Evolutionary conservation across 2,329 filamentous ascomycete species (phyloP), one percentile per base, ranked within the genome.

Genomic region (Neoascochyta sp.): DNA sequence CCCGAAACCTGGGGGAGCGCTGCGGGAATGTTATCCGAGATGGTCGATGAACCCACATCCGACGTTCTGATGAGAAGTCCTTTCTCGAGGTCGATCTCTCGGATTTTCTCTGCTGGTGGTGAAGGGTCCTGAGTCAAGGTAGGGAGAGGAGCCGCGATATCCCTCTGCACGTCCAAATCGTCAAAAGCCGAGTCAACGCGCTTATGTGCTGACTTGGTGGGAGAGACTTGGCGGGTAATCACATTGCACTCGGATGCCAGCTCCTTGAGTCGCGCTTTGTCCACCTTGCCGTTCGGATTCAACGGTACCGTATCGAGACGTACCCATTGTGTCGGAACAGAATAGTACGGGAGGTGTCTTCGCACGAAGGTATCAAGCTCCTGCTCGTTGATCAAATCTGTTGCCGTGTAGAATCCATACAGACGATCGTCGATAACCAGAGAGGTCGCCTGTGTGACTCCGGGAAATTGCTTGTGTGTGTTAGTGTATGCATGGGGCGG

Each of bases 251-350:
- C 13, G 9, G 29, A 20, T 4, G 41, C 39, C 9, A 68, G 42
- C 7, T 50, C 46, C 6, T 51, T 56, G 3, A 78, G 65, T 4
- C 58, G 54, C 13, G 56, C 60, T 60, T 75, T 76, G 53, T 78
- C 69, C 23, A 75, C 66, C 54, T 78, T 78, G 24, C 75, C 75
- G 36, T 78, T 77, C 3, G 64, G 42, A 0, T 74, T 78, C 14
- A 73, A 59, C 1, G 73, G 71, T 15, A 78, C 63, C 3, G 57
- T 54, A 0, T 60, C 47, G 4, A 74, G 53, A 13, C 64, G 58
- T 16, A 68, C 60, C 50, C 71, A 67, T 25, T 59, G 51, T 7
- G 66, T 62, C 0, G 75, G 75, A 8, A 76, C 63, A 1, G 73
- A 74, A 43, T 78, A 78, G 52, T 75, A 78, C 2, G 74, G 73